phyloP scores from a whole-genome alignment of 2,329 filamentous ascomycete species.

The Basipetospora chlamydospora region DNA sequence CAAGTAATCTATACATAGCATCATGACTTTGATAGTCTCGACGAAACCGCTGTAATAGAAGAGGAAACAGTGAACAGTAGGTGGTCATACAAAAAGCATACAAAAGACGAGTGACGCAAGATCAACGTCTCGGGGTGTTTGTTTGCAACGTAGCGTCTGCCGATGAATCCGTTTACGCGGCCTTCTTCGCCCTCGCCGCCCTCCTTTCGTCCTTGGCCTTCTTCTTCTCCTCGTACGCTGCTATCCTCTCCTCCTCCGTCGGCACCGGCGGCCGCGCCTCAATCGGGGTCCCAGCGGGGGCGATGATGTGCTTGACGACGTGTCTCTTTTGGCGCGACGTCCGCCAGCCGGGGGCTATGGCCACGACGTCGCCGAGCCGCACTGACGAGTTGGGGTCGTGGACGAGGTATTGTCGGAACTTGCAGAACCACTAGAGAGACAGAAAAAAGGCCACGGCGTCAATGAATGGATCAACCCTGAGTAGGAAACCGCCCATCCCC shows the following conservation, averaged over 20 bases:
- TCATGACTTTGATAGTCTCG: no score
- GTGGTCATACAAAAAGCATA: no score
- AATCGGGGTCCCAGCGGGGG: slow-evolving; percentile 49
- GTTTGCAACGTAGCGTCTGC: no score
- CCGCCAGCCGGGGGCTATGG: slow-evolving; percentile 52
- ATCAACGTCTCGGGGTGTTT: no score
- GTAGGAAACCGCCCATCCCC: no score
- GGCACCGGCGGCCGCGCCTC: slow-evolving; percentile 52
- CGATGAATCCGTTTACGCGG: no score
- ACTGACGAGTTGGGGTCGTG: slow-evolving; percentile 67
- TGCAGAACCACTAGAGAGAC: slow-evolving; percentile 49
- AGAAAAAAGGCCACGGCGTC: no score
- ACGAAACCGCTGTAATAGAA: no score
- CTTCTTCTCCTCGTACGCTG: slow-evolving; percentile 36
- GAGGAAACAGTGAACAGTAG: no score
- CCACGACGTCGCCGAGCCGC: slow-evolving; percentile 59
- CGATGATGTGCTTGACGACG: slow-evolving; percentile 60
- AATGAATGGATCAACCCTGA: no score
- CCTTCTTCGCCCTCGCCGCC: slow-evolving; percentile 16
- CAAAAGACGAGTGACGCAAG: no score
- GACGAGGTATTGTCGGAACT: slow-evolving; percentile 51
- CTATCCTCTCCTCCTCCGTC: slow-evolving; percentile 45
- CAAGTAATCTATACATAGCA: no score
- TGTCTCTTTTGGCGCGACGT: slow-evolving; percentile 55
- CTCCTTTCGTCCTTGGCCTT: slow-evolving; percentile 41